These are phyloP conservation scores for Hevea brasiliensis DNA, from an alignment of 345 rosid species.

Conservation along the genomic window DNA sequence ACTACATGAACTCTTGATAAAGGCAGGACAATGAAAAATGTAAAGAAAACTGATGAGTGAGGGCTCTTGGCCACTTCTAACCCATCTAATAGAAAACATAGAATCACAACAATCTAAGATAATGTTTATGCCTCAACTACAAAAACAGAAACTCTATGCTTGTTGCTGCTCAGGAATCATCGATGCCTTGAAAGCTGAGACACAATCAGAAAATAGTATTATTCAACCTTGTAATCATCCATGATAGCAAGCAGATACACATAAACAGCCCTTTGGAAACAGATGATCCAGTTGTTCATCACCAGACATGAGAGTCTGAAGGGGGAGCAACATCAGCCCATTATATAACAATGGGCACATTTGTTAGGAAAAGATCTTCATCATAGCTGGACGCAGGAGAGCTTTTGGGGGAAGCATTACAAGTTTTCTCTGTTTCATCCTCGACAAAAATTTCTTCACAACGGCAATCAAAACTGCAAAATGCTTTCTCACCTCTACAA, in stretches of 20 bases:
- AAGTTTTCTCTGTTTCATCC: constrained; percentile 32
- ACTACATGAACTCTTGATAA: constrained; percentile 15
- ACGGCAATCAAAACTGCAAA: constrained; percentile 38
- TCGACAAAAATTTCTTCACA: constrained; percentile 35
- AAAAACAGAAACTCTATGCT: constrained; percentile 18
- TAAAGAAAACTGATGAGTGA: constrained; percentile 33
- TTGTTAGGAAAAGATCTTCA: constrained; percentile 43
- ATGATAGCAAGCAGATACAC: constrained; percentile 28
- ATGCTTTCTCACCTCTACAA: constrained; percentile 41
- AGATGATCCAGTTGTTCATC: constrained; percentile 24
- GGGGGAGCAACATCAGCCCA: neutral
- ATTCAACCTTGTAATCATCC: constrained; percentile 20
- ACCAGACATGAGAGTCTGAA: constrained; percentile 6
- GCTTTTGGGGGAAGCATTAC: constrained; percentile 26
- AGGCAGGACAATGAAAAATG: neutral
- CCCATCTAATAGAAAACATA: constrained; percentile 38
- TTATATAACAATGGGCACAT: constrained; percentile 33
- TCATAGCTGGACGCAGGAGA: constrained; percentile 39
- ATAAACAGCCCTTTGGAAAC: constrained; percentile 29
- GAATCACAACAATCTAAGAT: constrained; percentile 15
- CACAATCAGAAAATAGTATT: constrained; percentile 2
- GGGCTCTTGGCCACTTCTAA: constrained; percentile 52
- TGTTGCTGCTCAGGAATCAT: constrained; percentile 26
- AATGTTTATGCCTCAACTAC: constrained; percentile 14
- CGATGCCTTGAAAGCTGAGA: constrained; percentile 13